phyloP scores from a whole-genome alignment of 176 grass and related monocot species.

The Hsuehochloa calcarea region DNA sequence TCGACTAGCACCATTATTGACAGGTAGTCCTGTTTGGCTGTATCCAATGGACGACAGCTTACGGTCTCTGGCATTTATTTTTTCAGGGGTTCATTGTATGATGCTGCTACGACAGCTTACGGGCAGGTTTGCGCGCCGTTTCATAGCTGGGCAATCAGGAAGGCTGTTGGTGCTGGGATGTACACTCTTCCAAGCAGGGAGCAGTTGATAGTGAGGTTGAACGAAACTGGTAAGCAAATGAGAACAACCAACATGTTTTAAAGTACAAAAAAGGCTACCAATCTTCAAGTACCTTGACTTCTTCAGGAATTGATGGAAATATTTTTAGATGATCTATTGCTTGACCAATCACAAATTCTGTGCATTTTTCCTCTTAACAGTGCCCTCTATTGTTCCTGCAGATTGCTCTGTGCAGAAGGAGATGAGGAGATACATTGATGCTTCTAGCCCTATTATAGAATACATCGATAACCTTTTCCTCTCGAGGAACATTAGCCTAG shows the following conservation, averaged over 20 bases:
- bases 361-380: background rate
- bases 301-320: background rate
- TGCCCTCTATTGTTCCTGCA: conserved; percentile 32
- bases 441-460: conserved; percentile 74
- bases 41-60: conserved; percentile 9
- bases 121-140: conserved; percentile 94
- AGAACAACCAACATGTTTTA: background rate
- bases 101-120: conserved; percentile 86
- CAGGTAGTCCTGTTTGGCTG: background rate
- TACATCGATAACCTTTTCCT: conserved; percentile 97
- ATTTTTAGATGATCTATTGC: background rate
- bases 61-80: conserved; percentile 16
- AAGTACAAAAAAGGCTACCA: background rate
- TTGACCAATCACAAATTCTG: background rate
- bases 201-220: conserved; percentile 67
- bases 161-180: conserved; percentile 90
- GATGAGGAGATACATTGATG: conserved; percentile 93
- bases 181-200: conserved; percentile 88
- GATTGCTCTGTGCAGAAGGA: conserved; percentile 80
- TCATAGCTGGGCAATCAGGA: conserved; percentile 89
- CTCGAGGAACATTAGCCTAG: conserved; percentile 79
- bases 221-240: conserved; percentile 70
- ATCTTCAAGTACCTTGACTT: background rate
- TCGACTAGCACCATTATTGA: background rate
- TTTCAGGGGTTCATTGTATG: conserved; percentile 76